These are phyloP conservation scores for Chrysoporthe puriensis DNA, from an alignment of 2,329 filamentous ascomycete species.

Conservation along the genomic window DNA sequence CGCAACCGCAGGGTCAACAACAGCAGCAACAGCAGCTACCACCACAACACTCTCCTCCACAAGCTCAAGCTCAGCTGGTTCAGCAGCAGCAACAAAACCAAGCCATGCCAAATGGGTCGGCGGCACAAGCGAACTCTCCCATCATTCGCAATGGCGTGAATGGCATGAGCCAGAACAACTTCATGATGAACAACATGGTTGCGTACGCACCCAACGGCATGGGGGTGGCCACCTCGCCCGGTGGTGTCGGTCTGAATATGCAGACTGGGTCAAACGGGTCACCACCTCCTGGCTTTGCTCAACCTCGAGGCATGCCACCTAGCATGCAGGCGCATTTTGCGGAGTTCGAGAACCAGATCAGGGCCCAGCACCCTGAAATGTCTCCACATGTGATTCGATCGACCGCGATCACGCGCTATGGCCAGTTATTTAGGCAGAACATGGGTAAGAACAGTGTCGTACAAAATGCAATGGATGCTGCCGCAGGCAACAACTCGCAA, in stretches of 20 bases:
- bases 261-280: conserved; percentile 50
- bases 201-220: conserved; percentile 48
- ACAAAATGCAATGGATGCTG: conserved; percentile 59
- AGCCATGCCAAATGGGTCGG: conserved; percentile 34
- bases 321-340: conserved; percentile 53
- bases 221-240: conserved; percentile 49
- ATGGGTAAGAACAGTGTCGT: conserved; percentile 48
- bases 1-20: conserved; percentile 42
- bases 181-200: conserved; percentile 56
- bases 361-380: conserved; percentile 54
- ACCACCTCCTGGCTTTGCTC: conserved; percentile 36
- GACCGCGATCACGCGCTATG: conserved; percentile 54
- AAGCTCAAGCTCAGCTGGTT: conserved; percentile 36
- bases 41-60: conserved; percentile 35
- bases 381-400: conserved; percentile 54
- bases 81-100: conserved; percentile 44
- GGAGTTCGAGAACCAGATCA: conserved; percentile 56
- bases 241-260: conserved; percentile 49
- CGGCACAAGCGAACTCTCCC: conserved; percentile 24
- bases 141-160: conserved; percentile 39
- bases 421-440: conserved; percentile 36
- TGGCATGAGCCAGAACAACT: conserved; percentile 55
- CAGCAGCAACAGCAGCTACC: conserved; percentile 36
- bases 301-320: conserved; percentile 48
- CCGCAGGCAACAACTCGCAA: conserved; percentile 53